Conservation (phyloP, 305 asterid species). For the Solanum hybrid region DNA sequence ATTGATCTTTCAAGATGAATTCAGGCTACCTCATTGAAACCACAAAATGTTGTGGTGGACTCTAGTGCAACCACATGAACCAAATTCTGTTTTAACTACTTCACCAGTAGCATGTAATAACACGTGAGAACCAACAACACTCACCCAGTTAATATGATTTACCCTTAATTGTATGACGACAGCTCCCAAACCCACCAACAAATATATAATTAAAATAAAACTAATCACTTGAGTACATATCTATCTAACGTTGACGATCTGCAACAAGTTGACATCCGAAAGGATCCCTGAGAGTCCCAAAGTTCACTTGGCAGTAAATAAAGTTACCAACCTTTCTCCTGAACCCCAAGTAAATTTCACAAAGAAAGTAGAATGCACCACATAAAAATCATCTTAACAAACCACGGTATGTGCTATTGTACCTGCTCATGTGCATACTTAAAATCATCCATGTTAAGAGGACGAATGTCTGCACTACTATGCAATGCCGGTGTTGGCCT, state of each 20-base stretch:
- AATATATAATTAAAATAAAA: background rate
- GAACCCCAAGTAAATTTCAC: background rate
- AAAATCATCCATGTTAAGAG: constrained; percentile 64
- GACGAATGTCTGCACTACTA: constrained; percentile 63
- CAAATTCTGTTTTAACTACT: background rate
- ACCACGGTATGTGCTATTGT: background rate
- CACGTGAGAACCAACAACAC: background rate
- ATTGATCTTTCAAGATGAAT: background rate
- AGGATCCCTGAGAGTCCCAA: constrained; percentile 3
- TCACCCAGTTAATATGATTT: background rate
- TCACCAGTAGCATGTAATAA: background rate
- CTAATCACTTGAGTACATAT: background rate
- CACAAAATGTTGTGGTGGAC: background rate
- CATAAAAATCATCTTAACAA: background rate
- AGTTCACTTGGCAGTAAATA: background rate
- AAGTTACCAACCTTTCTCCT: background rate
- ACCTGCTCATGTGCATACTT: constrained; percentile 81
- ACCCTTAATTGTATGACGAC: background rate
- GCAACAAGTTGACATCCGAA: background rate
- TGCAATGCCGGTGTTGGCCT: constrained; percentile 61
- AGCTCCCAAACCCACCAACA: background rate
- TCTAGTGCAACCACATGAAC: background rate
- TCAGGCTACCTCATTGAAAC: background rate
- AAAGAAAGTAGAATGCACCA: background rate
- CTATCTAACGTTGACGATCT: background rate